Evolutionary conservation across 495 filamentous ascomycete genomes (phyloP).

Genomic region (Delitschia confertaspora): DNA sequence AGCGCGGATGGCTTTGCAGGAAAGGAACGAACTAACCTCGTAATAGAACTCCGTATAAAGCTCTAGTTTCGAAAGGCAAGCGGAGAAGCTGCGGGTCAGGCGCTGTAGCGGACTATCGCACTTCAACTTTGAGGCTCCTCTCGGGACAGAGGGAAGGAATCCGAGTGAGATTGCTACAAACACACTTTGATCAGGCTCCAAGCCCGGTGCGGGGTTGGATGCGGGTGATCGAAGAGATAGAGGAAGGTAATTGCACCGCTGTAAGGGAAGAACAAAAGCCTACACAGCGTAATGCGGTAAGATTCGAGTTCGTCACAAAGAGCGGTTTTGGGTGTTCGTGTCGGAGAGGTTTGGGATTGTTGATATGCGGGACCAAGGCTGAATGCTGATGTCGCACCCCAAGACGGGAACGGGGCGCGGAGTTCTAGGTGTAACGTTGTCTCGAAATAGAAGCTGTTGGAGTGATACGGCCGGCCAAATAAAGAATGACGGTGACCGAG

Average conservation of each 20-base stretch:
- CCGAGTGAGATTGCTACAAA: constrained; percentile 20
- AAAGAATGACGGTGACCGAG: constrained; percentile 24
- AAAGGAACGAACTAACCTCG: constrained; percentile 13
- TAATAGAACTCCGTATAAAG: constrained; percentile 8
- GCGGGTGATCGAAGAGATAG: constrained; percentile 24
- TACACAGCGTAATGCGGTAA: constrained; percentile 22
- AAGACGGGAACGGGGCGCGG: constrained; percentile 29
- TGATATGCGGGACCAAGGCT: constrained; percentile 30
- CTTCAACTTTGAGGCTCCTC: constrained; percentile 4
- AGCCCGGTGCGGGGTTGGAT: constrained; percentile 27
- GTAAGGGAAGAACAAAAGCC: constrained; percentile 16
- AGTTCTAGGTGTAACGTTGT: constrained; percentile 26
- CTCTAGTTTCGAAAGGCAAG: constrained; percentile 5
- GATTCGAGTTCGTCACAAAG: constrained; percentile 22
- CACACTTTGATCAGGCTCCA: constrained; percentile 22
- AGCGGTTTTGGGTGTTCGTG: constrained; percentile 18
- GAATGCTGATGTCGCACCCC: constrained; percentile 29
- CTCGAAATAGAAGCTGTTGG: constrained; percentile 28
- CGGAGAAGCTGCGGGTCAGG: constrained; percentile 4
- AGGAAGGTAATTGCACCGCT: constrained; percentile 17
- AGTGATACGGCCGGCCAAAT: constrained; percentile 26
- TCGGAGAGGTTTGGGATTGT: constrained; percentile 25
- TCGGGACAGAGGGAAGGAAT: constrained; percentile 19
- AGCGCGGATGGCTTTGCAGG: constrained; percentile 13
- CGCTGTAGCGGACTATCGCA: constrained; percentile 7